Evolutionary conservation across 2,329 filamentous ascomycete genomes (phyloP), one percentile per base, ranked within the genome.

Genomic region (Clonostachys chloroleuca): DNA sequence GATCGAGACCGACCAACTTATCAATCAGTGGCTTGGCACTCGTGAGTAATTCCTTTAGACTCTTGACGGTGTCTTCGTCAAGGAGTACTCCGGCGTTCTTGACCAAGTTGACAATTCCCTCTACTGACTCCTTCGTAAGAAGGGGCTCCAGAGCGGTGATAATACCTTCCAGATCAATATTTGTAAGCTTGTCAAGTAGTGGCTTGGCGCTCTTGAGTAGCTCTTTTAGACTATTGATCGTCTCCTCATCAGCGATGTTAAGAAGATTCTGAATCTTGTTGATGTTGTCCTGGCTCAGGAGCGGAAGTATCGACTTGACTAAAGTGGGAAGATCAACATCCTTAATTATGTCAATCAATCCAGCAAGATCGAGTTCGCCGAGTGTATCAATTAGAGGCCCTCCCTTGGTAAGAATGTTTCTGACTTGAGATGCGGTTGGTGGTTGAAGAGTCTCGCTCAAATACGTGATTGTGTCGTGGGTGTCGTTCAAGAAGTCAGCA

Each of bases 381-480:
- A 63, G 50, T 42, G 59, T 44, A 14, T 60, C 56, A 10, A 66
- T 39, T 2, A 66, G 58, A 1, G 60, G 62, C 5, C 52, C 46
- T 51, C 56, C 54, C 55, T 60, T 47, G 44, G 60, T 48, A 10
- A 30, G 24, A 30, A 30, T 30, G 50, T 43, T 47, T 51, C 59
- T 43, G 54, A 59, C 54, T 51, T 64, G 47, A 24, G 52, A 51
- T 12, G 66, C 61, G 5, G 59, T 61, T 3, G 69, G 69, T 2
- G 67, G 66, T 33, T 56, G 50, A 12, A 72, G 54, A 1, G 65
- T 65, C 6, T 56, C 53, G 6, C 61, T 60, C 8, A 73, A 62
- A 47, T 68, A 66, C 16, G 68, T 53, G 53, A 72, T 63, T n/a
- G 64, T 63, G 56, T 72, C 68, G 44, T 69, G 65, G 4, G 70